Percentiles rank a stretch among this genome's conserved stretches.
These are phyloP conservation scores for Citrus mangshanensis DNA, from an alignment of 345 rosid species.

Conservation along the genomic window DNA sequence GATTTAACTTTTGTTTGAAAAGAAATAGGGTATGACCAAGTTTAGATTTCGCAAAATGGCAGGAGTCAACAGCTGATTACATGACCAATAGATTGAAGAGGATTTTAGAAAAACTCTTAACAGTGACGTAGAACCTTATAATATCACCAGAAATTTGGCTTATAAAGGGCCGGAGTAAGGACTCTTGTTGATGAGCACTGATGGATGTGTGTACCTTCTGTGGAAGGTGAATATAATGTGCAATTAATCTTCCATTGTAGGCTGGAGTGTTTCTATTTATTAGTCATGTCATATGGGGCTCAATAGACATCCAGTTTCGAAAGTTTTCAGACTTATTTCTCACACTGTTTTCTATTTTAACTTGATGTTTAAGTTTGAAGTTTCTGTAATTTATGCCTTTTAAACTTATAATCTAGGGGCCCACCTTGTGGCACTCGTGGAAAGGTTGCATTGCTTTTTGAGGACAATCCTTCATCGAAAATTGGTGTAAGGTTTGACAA, in stretches of 20 bases:
- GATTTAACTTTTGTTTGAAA: neutral
- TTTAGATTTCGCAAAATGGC: neutral
- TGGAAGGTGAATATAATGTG: neutral
- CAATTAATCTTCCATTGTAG: neutral
- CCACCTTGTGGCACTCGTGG: conserved; percentile 65
- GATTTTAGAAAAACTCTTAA: neutral
- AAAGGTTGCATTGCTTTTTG: conserved; percentile 59
- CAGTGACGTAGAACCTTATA: neutral
- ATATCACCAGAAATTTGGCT: neutral
- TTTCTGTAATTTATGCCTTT: conserved; percentile 4
- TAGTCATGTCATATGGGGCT: neutral
- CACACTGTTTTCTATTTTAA: neutral
- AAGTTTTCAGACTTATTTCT: conserved; percentile 3
- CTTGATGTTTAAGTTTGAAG: conserved; percentile 9
- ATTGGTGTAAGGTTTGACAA: conserved; percentile 87
- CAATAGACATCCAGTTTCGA: neutral
- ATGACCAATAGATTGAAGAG: neutral
- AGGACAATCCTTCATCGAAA: conserved; percentile 71
- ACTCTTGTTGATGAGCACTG: neutral
- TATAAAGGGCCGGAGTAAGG: neutral
- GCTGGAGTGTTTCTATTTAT: neutral
- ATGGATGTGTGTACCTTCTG: neutral
- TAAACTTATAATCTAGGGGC: conserved; percentile 45
- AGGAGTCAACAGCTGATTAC: neutral
- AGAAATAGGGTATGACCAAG: neutral